These are phyloP conservation scores for Puccinia sorghi DNA, from an alignment of 1,284 basidiomycete genomes.

Conservation along the genomic window DNA sequence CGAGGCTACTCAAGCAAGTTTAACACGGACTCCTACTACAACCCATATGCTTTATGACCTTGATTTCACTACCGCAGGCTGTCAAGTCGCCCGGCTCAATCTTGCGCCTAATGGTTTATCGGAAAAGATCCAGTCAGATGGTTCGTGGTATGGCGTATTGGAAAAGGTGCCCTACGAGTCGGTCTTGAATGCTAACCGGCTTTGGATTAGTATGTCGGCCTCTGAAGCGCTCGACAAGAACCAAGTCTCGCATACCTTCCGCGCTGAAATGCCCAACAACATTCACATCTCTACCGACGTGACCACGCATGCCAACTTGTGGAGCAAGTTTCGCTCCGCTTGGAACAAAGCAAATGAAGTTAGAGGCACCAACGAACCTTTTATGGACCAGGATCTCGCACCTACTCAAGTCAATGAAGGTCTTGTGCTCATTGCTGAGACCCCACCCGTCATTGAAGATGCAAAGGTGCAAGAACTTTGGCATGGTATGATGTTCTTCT, in stretches of 20 bases:
- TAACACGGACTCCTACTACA: constrained; percentile 22
- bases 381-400: neutral
- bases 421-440: constrained; percentile 13
- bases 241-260: constrained; percentile 22
- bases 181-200: constrained; percentile 29
- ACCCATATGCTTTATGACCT: constrained; percentile 7
- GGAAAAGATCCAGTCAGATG: constrained; percentile 31
- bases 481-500: constrained; percentile 25
- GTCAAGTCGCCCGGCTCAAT: constrained; percentile 26
- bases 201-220: constrained; percentile 37
- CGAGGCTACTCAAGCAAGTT: constrained; percentile 10
- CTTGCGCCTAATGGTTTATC: constrained; percentile 25
- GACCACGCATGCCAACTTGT: constrained; percentile 23
- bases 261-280: constrained; percentile 37
- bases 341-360: constrained; percentile 33
- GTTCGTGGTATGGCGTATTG: constrained; percentile 19
- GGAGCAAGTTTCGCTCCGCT: constrained; percentile 35
- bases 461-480: constrained; percentile 42
- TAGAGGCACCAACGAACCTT: neutral
- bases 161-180: constrained; percentile 17
- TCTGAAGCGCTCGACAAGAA: constrained; percentile 16
- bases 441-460: constrained; percentile 25
- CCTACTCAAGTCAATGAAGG: neutral
- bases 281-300: constrained; percentile 41
- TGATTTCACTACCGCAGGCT: constrained; percentile 21